Evolutionary conservation across 805 yeast species (phyloP).

Genomic region (Zygoascus ofunaensis): DNA sequence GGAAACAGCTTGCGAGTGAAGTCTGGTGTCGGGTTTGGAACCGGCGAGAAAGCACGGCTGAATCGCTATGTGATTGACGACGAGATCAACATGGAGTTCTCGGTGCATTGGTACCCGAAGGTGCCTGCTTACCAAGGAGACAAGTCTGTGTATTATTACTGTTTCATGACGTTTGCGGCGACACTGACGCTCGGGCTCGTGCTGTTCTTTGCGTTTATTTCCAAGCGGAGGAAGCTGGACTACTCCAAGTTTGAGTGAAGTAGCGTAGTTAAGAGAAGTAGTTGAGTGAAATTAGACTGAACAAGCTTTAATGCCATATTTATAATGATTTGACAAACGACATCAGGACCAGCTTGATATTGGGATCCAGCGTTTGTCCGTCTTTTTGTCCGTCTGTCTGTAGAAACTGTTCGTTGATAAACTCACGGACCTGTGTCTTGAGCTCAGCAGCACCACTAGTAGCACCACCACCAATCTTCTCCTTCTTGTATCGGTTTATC

Average conservation of each 20-base stretch:
- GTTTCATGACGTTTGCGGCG: constrained; percentile 11
- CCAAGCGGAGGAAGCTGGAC: constrained; percentile 16
- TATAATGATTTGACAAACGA: not conserved
- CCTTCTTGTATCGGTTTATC: constrained; percentile 52
- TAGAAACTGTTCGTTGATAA: constrained; percentile 18
- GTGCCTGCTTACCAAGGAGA: not conserved
- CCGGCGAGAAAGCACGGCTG: constrained; percentile 39
- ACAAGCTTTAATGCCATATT: too few relatives aligned
- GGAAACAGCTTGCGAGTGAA: not conserved
- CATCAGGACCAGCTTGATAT: constrained; percentile 4
- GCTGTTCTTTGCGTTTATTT: constrained; percentile 16
- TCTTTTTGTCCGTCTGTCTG: not conserved
- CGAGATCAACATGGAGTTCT: constrained; percentile 44
- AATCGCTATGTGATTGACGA: constrained; percentile 51
- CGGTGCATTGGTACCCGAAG: constrained; percentile 44
- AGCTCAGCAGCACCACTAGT: constrained; percentile 7
- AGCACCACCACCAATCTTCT: constrained; percentile 8
- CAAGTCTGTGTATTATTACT: not conserved
- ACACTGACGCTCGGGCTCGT: constrained; percentile 14
- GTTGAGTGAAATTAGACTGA: too few relatives aligned
- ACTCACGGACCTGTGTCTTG: constrained; percentile 20
- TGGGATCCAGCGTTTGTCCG: constrained; percentile 4
- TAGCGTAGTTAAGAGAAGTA: too few relatives aligned
- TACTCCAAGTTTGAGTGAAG: constrained; percentile 9
- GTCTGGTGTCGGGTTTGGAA: constrained; percentile 49